Conservation (phyloP, 371 early-diverging fungal species). For the Mucor irregularis region DNA sequence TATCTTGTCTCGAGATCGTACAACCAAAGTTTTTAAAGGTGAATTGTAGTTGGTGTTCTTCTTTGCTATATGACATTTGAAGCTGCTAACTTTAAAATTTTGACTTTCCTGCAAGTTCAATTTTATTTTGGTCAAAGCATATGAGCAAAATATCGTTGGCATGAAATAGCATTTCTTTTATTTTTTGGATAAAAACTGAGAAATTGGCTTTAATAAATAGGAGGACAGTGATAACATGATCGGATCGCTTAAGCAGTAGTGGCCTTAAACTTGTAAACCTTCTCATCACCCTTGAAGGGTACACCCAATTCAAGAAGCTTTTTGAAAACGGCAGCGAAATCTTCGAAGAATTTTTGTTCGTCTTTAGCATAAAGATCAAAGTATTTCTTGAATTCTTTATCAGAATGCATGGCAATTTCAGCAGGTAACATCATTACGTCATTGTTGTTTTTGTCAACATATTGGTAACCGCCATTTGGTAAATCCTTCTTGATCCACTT, state of each 20-base stretch:
- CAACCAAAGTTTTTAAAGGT: no score
- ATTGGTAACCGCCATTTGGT: conserved; percentile 86
- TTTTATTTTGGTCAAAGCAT: no score
- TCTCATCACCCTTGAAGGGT: conserved; percentile 61
- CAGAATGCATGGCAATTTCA: conserved; percentile 49
- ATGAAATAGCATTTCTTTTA: no score
- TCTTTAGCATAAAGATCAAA: conserved; percentile 86
- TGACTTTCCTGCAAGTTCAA: no score
- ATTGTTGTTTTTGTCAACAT: conserved; percentile 71
- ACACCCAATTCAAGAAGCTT: conserved; percentile 91
- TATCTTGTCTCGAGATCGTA: no score
- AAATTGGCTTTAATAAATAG: no score
- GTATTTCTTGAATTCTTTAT: conserved; percentile 75
- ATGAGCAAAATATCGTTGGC: no score
- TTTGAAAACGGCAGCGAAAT: conserved; percentile 81
- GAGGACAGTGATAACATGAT: no score
- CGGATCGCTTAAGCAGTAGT: conserved; percentile 2
- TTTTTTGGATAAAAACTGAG: no score
- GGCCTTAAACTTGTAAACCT: conserved; percentile 56
- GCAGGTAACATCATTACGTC: conserved; percentile 54
- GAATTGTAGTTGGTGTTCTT: no score
- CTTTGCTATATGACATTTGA: no score
- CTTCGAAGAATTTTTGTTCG: conserved; percentile 75
- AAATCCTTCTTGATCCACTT: conserved; percentile 79
- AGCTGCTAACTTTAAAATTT: no score